Base-by-base conservation (phyloP, 2,329 filamentous ascomycete genomes). In the Orbilia quercus region DNA sequence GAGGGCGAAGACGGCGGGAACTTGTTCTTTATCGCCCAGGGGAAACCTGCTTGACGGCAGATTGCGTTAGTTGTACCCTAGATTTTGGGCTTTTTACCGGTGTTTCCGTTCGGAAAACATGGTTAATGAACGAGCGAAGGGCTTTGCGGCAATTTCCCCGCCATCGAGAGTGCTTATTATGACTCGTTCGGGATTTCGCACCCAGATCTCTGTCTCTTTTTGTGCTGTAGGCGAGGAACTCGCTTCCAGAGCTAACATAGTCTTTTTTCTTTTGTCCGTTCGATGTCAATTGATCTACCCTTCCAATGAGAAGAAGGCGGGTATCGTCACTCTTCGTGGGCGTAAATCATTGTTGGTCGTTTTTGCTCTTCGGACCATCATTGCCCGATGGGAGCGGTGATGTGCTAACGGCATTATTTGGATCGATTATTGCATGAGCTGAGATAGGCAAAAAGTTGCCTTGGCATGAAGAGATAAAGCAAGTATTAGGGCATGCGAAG, bases 311-410 rank as follows among this genome's bases (percentile, higher is more conserved):
- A 4, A 14, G 48, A 9, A 14, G 45, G 7, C 2, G 22, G n/a
- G n/a, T n/a, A n/a, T n/a, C n/a, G n/a, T n/a, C n/a, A n/a, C n/a
- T 16, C 9, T 16, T 45, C 20, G 42, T 40, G 36, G 5, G 12
- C 14, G 45, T 25, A 50, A 28, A 50, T 50, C 45, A 4, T 14
- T 53, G 48, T 34, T 4, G 14, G 34, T 20, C 7, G 16, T 42
- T 45, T 45, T 45, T 40, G 5, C n/a, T 40, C n/a, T 14, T 25
- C 45, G 45, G 48, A 18, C 9, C 28, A 53, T 36, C 48, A 53
- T 34, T 34, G 28, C 48, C 48, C n/a, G 48, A 16, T 38, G 12
- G 22, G 23, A 22, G 12, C 4, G 34, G 25, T 18, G 48, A 53
- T 53, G 16, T 36, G 20, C 48, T 11, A 34, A 53, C 7, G 20